Percentiles rank a stretch among this genome's conserved stretches.
Evolutionary conservation across 352 stramenopile species (phyloP).

Genomic region (Pythium diclinum): DNA sequence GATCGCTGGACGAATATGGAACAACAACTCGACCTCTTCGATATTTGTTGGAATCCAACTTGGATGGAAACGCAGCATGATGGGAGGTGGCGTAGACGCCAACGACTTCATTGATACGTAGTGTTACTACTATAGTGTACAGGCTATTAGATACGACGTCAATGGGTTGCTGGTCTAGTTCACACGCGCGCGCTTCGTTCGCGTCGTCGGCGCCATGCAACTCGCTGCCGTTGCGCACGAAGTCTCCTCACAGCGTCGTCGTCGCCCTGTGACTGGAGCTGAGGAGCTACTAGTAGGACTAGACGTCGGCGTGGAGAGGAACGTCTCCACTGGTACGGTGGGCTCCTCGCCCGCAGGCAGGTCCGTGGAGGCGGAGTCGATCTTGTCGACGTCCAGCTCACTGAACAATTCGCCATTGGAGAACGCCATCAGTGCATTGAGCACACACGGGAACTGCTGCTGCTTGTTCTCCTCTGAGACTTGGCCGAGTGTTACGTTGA

Average conservation of each 20-base stretch:
- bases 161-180: neutral
- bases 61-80: neutral
- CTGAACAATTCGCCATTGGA: slow-evolving; percentile 65
- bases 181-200: slow-evolving; percentile 23
- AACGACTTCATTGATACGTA: neutral
- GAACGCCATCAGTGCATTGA: slow-evolving; percentile 82
- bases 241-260: slow-evolving; percentile 21
- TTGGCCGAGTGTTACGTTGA: slow-evolving; percentile 78
- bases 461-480: slow-evolving; percentile 52
- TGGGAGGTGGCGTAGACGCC: neutral
- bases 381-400: slow-evolving; percentile 46
- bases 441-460: slow-evolving; percentile 71
- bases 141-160: neutral
- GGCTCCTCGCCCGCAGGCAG: neutral
- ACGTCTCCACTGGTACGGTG: neutral
- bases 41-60: too few species aligned
- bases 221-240: neutral
- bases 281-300: neutral
- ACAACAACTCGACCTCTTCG: neutral
- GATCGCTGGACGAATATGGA: neutral
- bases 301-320: neutral
- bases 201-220: neutral
- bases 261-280: slow-evolving; percentile 6
- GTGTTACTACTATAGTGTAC: neutral
- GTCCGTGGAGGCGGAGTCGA: slow-evolving; percentile 14